Conservation (phyloP, 2,329 filamentous ascomycete species). For the Zasmidium citrigriseum region DNA sequence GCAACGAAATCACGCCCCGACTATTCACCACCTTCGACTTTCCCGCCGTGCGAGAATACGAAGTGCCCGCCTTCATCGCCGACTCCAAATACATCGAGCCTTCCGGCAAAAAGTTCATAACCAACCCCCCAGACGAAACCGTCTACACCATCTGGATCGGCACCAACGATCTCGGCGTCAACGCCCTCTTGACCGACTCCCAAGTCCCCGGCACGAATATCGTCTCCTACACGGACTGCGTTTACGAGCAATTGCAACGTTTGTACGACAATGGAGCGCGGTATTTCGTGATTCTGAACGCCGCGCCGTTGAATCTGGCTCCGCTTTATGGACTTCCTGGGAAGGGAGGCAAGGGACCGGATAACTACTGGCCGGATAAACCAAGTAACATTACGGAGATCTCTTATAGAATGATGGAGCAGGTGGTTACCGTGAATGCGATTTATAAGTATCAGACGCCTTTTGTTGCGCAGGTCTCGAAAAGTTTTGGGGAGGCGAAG, state of each 20-base stretch:
- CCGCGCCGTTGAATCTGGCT: slow-evolving; percentile 65
- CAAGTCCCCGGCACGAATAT: slow-evolving; percentile 63
- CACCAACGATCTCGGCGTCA: slow-evolving; percentile 72
- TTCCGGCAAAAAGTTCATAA: slow-evolving; percentile 44
- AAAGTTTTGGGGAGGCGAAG: slow-evolving; percentile 55
- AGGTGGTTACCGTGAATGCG: slow-evolving; percentile 52
- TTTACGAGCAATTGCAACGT: slow-evolving; percentile 63
- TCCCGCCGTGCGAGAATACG: slow-evolving; percentile 56
- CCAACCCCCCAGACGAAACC: slow-evolving; percentile 57
- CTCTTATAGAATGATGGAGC: slow-evolving; percentile 54
- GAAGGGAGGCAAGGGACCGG: not conserved
- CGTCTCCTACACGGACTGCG: slow-evolving; percentile 66
- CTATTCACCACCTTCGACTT: slow-evolving; percentile 56
- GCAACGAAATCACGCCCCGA: slow-evolving; percentile 65
- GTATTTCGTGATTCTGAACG: slow-evolving; percentile 73
- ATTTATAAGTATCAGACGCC: slow-evolving; percentile 55
- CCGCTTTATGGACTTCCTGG: slow-evolving; percentile 60
- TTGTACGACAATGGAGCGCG: slow-evolving; percentile 68
- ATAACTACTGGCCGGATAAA: slow-evolving; percentile 49
- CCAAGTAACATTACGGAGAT: slow-evolving; percentile 52
- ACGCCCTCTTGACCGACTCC: slow-evolving; percentile 66
- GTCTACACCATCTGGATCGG: slow-evolving; percentile 80
- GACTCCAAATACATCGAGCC: slow-evolving; percentile 38
- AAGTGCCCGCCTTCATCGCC: slow-evolving; percentile 50
- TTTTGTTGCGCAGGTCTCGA: slow-evolving; percentile 44